These are phyloP conservation scores for Effrenium voratum DNA, from an alignment of 73 alveolate species.

Conservation along the genomic window DNA sequence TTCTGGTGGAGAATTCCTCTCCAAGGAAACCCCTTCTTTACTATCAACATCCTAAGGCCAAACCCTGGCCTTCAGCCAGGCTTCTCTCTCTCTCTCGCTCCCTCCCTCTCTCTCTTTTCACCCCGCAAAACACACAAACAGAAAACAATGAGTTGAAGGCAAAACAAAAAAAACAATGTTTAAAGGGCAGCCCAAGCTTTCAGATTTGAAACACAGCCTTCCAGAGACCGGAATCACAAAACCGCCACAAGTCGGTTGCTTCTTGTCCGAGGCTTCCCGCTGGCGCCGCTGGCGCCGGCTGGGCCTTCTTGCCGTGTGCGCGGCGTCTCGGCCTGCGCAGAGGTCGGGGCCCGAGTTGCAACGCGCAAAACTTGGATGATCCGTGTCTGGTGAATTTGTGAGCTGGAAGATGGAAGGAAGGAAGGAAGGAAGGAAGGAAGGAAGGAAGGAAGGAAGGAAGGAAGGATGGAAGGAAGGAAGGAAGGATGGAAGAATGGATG, in stretches of 20 bases:
- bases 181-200: background rate
- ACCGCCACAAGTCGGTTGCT: no score
- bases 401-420: background rate
- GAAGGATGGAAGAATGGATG: background rate
- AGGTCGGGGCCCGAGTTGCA: background rate
- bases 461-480: background rate
- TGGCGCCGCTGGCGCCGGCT: background rate
- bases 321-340: conserved; percentile 83
- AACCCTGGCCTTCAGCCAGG: background rate
- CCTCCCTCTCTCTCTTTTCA: no score
- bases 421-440: background rate
- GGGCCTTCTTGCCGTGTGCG: conserved; percentile 81
- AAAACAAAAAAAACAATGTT: background rate
- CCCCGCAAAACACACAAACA: background rate
- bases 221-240: no score
- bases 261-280: no score
- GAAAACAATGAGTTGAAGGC: background rate
- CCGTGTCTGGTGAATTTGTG: no score
- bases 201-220: background rate
- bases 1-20: background rate
- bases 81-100: background rate
- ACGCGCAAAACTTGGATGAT: no score
- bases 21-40: background rate
- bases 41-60: background rate
- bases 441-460: background rate